These are phyloP conservation scores for Colletotrichum liriopes DNA, from an alignment of 2,329 filamentous ascomycete species.

Conservation along the genomic window DNA sequence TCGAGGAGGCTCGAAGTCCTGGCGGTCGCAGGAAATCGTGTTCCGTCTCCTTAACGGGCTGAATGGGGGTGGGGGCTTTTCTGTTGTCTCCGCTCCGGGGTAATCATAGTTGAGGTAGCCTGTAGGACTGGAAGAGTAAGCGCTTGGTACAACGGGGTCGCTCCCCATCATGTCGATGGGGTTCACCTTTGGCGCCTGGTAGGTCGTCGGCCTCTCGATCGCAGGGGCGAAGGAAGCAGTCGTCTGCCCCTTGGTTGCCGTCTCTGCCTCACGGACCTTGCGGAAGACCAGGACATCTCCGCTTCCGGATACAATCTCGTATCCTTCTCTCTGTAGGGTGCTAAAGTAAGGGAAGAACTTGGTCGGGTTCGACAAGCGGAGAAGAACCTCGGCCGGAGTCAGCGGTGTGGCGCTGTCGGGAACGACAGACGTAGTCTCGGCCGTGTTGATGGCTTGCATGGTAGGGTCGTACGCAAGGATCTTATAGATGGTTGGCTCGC, in stretches of 20 bases:
- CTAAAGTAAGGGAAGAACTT: slow-evolving; percentile 77
- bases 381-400: slow-evolving; percentile 73
- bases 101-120: slow-evolving; percentile 76
- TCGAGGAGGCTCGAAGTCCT: slow-evolving; percentile 56
- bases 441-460: slow-evolving; percentile 70
- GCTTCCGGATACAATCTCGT: slow-evolving; percentile 76
- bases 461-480: slow-evolving; percentile 76
- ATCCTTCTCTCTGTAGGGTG: slow-evolving; percentile 72
- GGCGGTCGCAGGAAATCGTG: slow-evolving; percentile 60
- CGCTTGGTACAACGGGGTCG: slow-evolving; percentile 57
- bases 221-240: slow-evolving; percentile 3
- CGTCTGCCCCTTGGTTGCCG: slow-evolving; percentile 37
- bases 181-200: slow-evolving; percentile 59
- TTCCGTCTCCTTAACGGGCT: slow-evolving; percentile 55
- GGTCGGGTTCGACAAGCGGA: slow-evolving; percentile 73
- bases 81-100: slow-evolving; percentile 49
- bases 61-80: slow-evolving; percentile 56
- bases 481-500: slow-evolving; percentile 66
- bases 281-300: slow-evolving; percentile 78
- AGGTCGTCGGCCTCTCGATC: slow-evolving; percentile 40
- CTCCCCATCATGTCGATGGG: slow-evolving; percentile 72
- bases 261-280: slow-evolving; percentile 63
- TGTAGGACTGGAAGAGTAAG: slow-evolving; percentile 75
- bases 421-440: slow-evolving; percentile 72
- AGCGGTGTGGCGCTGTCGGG: slow-evolving; percentile 64